These are phyloP conservation scores for Rhodotorula glutinis DNA, from an alignment of 1,284 basidiomycete species.

Conservation along the genomic window DNA sequence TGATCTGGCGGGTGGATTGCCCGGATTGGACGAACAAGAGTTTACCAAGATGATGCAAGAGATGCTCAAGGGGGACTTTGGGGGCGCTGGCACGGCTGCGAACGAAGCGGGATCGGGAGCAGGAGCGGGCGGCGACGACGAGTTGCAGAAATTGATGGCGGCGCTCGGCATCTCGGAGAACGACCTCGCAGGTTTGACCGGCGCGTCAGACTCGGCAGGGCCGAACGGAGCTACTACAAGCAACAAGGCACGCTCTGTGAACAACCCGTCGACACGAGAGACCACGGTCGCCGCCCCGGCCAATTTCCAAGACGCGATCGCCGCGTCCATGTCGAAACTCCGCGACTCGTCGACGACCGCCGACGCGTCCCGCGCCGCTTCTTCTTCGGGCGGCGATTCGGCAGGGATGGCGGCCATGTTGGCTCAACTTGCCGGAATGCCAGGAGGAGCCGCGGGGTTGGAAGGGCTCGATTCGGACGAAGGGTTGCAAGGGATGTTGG, in stretches of 20 bases:
- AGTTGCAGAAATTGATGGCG: conserved; percentile 27
- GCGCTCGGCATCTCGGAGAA: conserved; percentile 16
- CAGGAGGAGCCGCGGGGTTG: conserved; percentile 7
- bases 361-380: conserved; percentile 47
- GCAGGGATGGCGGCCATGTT: conserved; percentile 48
- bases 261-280: neutral
- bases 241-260: conserved; percentile 34
- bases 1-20: too few relatives aligned
- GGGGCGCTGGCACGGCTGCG: conserved; percentile 37
- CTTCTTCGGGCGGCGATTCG: conserved; percentile 37
- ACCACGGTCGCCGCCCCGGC: conserved; percentile 37
- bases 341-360: conserved; percentile 62
- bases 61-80: conserved; percentile 32
- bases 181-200: neutral
- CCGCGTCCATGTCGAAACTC: conserved; percentile 74
- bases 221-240: conserved; percentile 5
- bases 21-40: conserved; percentile 39
- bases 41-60: conserved; percentile 34
- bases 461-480: conserved; percentile 54
- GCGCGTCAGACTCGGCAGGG: neutral
- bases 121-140: conserved; percentile 43
- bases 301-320: conserved; percentile 72
- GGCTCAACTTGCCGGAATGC: conserved; percentile 46
- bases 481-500: conserved; percentile 71
- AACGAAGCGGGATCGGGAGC: conserved; percentile 46